Percentiles rank a stretch among this genome's conserved stretches.
Evolutionary conservation across 805 yeast species (phyloP).

Genomic region (Wickerhamomyces bisporus): DNA sequence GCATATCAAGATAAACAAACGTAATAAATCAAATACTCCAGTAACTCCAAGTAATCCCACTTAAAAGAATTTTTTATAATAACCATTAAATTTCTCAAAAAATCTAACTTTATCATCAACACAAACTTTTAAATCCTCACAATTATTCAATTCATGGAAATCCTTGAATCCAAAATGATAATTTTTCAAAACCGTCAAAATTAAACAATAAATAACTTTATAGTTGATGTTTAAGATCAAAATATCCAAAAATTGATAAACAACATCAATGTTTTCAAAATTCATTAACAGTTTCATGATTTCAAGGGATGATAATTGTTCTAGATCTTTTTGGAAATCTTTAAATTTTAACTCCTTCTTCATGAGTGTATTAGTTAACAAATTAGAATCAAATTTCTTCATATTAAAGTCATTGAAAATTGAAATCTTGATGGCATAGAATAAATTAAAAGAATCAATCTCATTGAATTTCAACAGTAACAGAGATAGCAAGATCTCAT

Average conservation of each 20-base stretch:
- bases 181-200: conserved; percentile 37
- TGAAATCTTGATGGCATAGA: conserved; percentile 13
- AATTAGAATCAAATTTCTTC: conserved; percentile 16
- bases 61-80: conserved; percentile 18
- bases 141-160: conserved; percentile 22
- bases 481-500: conserved; percentile 27
- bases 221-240: conserved; percentile 25
- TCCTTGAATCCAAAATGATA: conserved; percentile 47
- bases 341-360: conserved; percentile 8
- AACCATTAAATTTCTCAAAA: conserved; percentile 14
- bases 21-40: too few species aligned
- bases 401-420: conserved; percentile 11
- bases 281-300: conserved; percentile 7
- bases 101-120: conserved; percentile 17
- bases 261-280: conserved; percentile 2
- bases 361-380: conserved; percentile 9
- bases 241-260: conserved; percentile 19
- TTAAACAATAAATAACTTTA: conserved; percentile 34
- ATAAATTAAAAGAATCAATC: conserved; percentile 17
- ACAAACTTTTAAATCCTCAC: conserved; percentile 2
- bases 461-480: conserved; percentile 18
- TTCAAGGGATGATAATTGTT: conserved; percentile 6
- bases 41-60: too few species aligned
- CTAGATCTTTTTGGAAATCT: conserved; percentile 8
- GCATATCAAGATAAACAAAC: too few species aligned